phyloP scores from a whole-genome alignment of 257 asterid species.

The Mentha longifolia region DNA sequence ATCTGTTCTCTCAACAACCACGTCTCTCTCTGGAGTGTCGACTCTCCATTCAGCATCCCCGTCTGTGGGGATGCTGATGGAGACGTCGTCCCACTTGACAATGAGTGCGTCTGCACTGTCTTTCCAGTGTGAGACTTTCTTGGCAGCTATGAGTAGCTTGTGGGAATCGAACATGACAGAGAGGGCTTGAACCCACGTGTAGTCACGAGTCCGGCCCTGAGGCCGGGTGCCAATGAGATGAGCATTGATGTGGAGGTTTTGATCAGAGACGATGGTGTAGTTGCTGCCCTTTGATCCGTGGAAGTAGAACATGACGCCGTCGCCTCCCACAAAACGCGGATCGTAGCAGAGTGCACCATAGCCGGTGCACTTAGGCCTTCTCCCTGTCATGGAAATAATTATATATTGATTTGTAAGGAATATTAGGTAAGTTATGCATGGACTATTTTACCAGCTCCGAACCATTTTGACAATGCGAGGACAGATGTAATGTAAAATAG shows the following conservation, averaged over 20 bases:
- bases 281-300: constrained; percentile 64
- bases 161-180: constrained; percentile 63
- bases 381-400: constrained; percentile 45
- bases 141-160: constrained; percentile 60
- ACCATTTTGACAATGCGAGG: background rate
- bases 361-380: constrained; percentile 69
- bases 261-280: constrained; percentile 69
- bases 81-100: constrained; percentile 53
- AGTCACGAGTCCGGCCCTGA: constrained; percentile 68
- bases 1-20: constrained; percentile 62
- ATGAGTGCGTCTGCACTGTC: constrained; percentile 49
- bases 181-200: constrained; percentile 80
- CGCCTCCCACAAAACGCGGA: constrained; percentile 82
- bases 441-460: no score
- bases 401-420: no score
- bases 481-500: background rate
- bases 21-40: constrained; percentile 39
- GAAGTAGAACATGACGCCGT: constrained; percentile 85
- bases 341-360: constrained; percentile 69
- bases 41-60: constrained; percentile 64
- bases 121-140: constrained; percentile 55
- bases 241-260: constrained; percentile 72
- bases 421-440: no score
- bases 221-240: constrained; percentile 77
- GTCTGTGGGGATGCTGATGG: constrained; percentile 44